These are phyloP conservation scores for Vigna angularis DNA, from an alignment of 306 rosid genomes.

Conservation along the genomic window DNA sequence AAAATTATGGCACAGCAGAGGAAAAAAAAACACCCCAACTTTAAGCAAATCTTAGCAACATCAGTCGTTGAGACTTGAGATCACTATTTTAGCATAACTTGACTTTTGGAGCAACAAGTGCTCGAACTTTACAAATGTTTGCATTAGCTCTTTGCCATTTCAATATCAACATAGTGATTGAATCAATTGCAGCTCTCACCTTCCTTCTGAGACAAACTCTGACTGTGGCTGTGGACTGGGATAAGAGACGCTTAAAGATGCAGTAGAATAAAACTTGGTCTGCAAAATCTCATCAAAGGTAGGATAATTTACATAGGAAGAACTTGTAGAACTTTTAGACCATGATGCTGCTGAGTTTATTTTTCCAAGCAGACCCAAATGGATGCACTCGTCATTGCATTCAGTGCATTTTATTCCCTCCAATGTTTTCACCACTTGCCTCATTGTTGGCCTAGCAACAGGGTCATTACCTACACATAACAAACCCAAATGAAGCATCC, in stretches of 20 bases:
- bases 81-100: slow-evolving; percentile 4
- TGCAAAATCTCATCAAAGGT: slow-evolving; percentile 63
- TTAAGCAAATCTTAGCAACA: slow-evolving; percentile 5
- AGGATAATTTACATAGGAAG: slow-evolving; percentile 46
- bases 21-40: not conserved
- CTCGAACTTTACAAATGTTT: slow-evolving; percentile 27
- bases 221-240: slow-evolving; percentile 36
- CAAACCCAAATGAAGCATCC: slow-evolving; percentile 67
- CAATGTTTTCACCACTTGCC: slow-evolving; percentile 64
- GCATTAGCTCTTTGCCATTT: not conserved
- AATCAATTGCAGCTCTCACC: slow-evolving; percentile 40
- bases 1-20: not conserved
- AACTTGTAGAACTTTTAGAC: slow-evolving; percentile 40
- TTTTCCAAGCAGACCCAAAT: slow-evolving; percentile 48
- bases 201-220: slow-evolving; percentile 51
- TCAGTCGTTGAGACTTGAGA: not conserved
- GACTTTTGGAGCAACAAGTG: not conserved
- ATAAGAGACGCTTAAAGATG: slow-evolving; percentile 46
- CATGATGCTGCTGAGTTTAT: slow-evolving; percentile 57
- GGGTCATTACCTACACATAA: slow-evolving; percentile 67
- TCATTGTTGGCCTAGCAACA: slow-evolving; percentile 66
- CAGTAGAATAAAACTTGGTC: slow-evolving; percentile 50
- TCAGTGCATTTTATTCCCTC: slow-evolving; percentile 49
- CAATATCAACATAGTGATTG: slow-evolving; percentile 1
- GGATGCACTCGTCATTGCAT: slow-evolving; percentile 48